Percentiles rank a stretch among this genome's conserved stretches.
phyloP scores from a whole-genome alignment of 2,329 filamentous ascomycete genomes.

The Alternaria rosae region DNA sequence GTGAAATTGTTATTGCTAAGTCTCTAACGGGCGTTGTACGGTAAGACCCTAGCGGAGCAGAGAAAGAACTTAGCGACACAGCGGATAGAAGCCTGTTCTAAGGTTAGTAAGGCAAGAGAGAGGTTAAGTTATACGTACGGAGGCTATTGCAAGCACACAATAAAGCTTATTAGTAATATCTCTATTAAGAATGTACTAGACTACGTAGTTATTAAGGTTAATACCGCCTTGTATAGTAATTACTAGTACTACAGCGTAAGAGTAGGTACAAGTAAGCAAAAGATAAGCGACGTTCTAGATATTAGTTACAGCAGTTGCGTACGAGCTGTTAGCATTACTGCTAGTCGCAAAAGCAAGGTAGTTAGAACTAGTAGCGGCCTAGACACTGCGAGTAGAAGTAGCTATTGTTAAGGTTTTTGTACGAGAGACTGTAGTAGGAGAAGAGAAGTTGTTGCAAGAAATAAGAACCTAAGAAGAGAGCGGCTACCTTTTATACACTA shows the following conservation, averaged over 20 bases:
- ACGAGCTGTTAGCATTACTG: neutral
- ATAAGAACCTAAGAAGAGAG: neutral
- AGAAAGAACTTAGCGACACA: no score
- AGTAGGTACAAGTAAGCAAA: neutral
- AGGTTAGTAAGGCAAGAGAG: neutral
- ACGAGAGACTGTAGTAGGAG: neutral
- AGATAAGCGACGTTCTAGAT: neutral
- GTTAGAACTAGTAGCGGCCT: neutral
- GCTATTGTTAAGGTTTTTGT: neutral
- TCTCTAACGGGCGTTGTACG: no score
- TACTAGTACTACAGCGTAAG: neutral
- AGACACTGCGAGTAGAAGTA: neutral
- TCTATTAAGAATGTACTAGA: neutral
- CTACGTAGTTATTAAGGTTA: neutral
- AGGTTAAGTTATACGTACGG: neutral
- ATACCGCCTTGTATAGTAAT: neutral
- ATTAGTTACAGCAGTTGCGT: neutral
- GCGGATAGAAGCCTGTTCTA: no score
- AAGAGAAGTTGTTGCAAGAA: neutral
- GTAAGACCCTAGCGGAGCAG: no score
- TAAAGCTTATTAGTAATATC: neutral
- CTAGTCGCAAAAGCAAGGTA: neutral
- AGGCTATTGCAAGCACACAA: neutral
- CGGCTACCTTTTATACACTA: neutral
- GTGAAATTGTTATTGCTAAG: neutral